Conservation (phyloP, 192 early-diverging fungal species). For the Mortierella antarctica region DNA sequence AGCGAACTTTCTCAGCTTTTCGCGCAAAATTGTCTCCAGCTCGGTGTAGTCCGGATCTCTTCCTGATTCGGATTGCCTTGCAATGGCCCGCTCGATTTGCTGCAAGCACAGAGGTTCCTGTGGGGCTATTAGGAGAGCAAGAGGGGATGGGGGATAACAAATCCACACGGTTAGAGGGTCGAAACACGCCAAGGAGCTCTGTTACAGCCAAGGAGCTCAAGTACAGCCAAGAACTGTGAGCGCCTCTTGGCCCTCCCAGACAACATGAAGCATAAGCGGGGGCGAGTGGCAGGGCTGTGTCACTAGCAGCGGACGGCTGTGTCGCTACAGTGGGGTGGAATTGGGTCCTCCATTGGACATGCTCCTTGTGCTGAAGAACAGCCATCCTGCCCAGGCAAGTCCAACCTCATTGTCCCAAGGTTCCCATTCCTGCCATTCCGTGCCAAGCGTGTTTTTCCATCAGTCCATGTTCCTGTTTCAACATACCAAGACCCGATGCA, state of each 20-base stretch:
- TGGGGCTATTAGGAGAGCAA: conserved; percentile 9
- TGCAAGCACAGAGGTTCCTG: conserved; percentile 37
- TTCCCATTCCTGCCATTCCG: background rate
- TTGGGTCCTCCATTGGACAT: no score
- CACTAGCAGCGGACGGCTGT: no score
- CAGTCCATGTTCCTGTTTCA: no score
- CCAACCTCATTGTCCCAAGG: background rate
- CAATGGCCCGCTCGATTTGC: conserved; percentile 30
- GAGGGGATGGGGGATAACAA: background rate
- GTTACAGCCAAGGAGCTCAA: no score
- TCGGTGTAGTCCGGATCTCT: conserved; percentile 27
- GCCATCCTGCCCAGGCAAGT: no score
- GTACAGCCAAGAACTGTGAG: no score
- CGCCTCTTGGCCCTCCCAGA: no score
- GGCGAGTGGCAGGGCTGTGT: no score
- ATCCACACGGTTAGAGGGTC: background rate
- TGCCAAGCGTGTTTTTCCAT: conserved; percentile 55
- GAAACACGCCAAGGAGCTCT: no score
- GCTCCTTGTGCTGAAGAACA: no score
- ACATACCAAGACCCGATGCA: conserved; percentile 44
- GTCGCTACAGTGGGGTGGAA: no score
- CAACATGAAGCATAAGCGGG: no score
- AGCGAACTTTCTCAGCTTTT: conserved; percentile 43
- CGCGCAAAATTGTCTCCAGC: conserved; percentile 26
- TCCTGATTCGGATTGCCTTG: conserved; percentile 7